These are phyloP conservation scores for Ogataea siamensis DNA, from an alignment of 805 yeast species.

Conservation along the genomic window DNA sequence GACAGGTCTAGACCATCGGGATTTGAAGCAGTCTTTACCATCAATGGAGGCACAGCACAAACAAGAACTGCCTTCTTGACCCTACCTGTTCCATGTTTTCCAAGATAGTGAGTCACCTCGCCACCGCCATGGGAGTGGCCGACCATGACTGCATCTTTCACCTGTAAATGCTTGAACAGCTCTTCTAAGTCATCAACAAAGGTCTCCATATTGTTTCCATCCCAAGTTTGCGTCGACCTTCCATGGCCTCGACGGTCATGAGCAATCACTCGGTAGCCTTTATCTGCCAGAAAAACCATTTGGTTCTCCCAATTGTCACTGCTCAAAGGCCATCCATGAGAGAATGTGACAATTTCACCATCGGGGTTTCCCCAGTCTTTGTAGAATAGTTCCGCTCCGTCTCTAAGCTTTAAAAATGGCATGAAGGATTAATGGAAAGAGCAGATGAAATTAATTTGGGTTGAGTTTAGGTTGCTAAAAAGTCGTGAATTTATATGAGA, in stretches of 20 bases:
- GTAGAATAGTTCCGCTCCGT: not conserved
- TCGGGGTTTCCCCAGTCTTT: not conserved
- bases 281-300: not conserved
- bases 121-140: not conserved
- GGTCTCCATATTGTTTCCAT: not conserved
- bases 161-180: not conserved
- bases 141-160: not conserved
- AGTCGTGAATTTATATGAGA: not conserved
- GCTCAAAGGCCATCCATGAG: not conserved
- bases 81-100: not conserved
- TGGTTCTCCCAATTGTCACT: not conserved
- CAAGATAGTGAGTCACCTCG: not conserved
- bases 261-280: not conserved
- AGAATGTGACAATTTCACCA: not conserved
- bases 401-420: not conserved
- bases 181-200: not conserved
- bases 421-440: not conserved
- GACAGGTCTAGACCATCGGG: not conserved
- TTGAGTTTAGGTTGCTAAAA: not conserved
- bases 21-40: not conserved
- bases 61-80: not conserved
- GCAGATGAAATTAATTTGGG: not conserved
- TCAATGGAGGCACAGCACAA: not conserved
- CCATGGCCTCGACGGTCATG: not conserved
- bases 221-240: not conserved